Percentiles rank a stretch among this genome's conserved stretches.
Conservation (phyloP, 371 early-diverging fungal genomes). For the Blastocladiella emersonii region DNA sequence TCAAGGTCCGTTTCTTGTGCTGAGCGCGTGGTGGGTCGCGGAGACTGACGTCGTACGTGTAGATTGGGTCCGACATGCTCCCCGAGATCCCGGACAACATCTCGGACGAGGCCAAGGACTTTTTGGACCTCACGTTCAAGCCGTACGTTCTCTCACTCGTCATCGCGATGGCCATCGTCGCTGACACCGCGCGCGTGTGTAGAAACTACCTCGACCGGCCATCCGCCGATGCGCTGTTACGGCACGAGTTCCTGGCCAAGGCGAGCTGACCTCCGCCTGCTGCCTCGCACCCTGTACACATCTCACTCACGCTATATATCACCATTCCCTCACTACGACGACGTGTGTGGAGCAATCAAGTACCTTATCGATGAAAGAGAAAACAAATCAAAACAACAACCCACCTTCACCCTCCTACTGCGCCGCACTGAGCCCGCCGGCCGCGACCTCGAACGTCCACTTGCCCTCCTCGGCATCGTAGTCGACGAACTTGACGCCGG, state of each 20-base stretch:
- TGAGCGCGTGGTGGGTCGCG: background rate
- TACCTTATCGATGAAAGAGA: no score
- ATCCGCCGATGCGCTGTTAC: constrained; percentile 4
- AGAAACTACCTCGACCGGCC: constrained; percentile 11
- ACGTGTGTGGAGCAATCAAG: no score
- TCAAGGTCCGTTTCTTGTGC: constrained; percentile 30
- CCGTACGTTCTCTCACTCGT: constrained; percentile 13
- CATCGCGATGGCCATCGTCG: background rate
- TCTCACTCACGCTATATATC: no score
- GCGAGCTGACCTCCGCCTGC: no score
- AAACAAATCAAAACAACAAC: no score
- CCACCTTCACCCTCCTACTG: no score
- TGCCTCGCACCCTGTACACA: no score
- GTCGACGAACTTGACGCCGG: no score
- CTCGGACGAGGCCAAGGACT: constrained; percentile 55
- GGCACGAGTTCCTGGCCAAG: constrained; percentile 1
- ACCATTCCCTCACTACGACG: no score
- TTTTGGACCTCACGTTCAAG: constrained; percentile 62
- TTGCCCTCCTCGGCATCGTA: no score
- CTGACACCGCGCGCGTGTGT: background rate
- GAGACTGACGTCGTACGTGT: background rate
- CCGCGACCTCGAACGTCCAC: no score
- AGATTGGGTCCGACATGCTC: constrained; percentile 61
- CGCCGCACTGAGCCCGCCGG: no score
- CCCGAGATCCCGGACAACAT: constrained; percentile 66